Evolutionary conservation across 129 eudicot genomes (phyloP), one percentile per base, ranked within the genome.

Genomic region (Pittosporum tobira): DNA sequence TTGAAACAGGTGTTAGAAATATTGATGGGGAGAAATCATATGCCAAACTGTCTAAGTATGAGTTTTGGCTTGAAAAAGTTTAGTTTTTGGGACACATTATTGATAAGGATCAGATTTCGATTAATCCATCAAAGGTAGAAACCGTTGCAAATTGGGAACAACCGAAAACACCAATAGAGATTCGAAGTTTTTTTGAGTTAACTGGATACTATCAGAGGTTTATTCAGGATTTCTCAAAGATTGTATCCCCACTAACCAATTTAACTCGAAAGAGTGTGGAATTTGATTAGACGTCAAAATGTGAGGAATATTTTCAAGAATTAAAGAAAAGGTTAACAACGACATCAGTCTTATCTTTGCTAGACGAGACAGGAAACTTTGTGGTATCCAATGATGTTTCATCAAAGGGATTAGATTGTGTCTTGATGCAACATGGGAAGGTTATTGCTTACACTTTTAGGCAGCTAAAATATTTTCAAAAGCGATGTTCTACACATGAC

Each of bases 151-250:
- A 47, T 6, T 47, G 51, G 20, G 51, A 20, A 20, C 51, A 47
- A 47, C 51, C 10, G 5, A 14, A 16, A 3, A 47, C 38, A 47
- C 20, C 21, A n/a, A n/a, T n/a, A n/a, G n/a, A n/a, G n/a, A n/a
- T n/a, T n/a, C n/a, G n/a, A n/a, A n/a, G n/a, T n/a, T 47, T 47
- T 16, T 20, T 47, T 0, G 51, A 16, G 5, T 47, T 47, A 16
- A 16, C 51, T 16, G 51, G 51, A 47, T 47, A n/a, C n/a, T n/a
- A n/a, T n/a, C n/a, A 47, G 21, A 47, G 51, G 14, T 47, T 47
- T 3, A 47, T 47, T 16, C 6, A 47, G 14, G 21, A 20, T 16
- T 47, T 20, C 19, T 47, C n/a, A n/a, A n/a, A n/a, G n/a, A n/a
- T n/a, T n/a, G n/a, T n/a, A n/a, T n/a, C n/a, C n/a, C n/a, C n/a